These are phyloP conservation scores for Eutrema japonicum DNA, from an alignment of 345 rosid species.

Conservation along the genomic window DNA sequence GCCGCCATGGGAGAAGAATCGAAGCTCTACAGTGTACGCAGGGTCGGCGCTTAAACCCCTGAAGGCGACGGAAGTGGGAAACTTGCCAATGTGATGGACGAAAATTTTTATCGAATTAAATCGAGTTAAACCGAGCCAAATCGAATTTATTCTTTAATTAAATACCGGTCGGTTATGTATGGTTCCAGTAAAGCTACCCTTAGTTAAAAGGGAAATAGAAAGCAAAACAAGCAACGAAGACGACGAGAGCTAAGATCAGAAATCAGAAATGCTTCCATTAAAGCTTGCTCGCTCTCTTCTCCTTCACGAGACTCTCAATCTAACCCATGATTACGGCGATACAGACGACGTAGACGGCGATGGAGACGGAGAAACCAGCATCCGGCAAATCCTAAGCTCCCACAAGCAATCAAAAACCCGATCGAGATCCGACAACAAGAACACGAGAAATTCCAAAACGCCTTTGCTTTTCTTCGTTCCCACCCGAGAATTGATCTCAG, in stretches of 20 bases:
- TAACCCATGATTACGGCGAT: slow-evolving; percentile 41
- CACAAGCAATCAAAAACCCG: slow-evolving; percentile 37
- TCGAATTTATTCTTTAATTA: not conserved
- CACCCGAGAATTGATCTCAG: slow-evolving; percentile 56
- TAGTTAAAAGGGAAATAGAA: slow-evolving; percentile 12
- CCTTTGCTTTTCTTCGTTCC: slow-evolving; percentile 67
- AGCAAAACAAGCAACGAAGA: slow-evolving; percentile 14
- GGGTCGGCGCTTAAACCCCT: slow-evolving; percentile 29
- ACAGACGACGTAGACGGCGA: not conserved
- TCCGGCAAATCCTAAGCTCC: slow-evolving; percentile 39
- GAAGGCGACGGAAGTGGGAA: slow-evolving; percentile 19
- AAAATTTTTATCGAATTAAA: not conserved
- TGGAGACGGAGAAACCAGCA: slow-evolving; percentile 39
- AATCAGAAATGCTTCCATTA: slow-evolving; percentile 57
- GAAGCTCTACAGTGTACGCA: slow-evolving; percentile 14
- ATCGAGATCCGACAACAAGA: slow-evolving; percentile 33
- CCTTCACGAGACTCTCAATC: slow-evolving; percentile 52
- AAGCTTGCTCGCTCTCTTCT: slow-evolving; percentile 68
- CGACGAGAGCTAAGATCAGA: slow-evolving; percentile 28
- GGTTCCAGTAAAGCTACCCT: not conserved
- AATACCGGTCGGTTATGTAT: slow-evolving; percentile 31
- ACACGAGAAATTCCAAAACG: slow-evolving; percentile 38
- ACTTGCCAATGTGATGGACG: not conserved
- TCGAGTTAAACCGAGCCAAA: slow-evolving; percentile 17
- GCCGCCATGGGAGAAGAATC: slow-evolving; percentile 36